Percentiles rank a stretch among this genome's conserved stretches.
phyloP scores from a whole-genome alignment of 2,329 filamentous ascomycete genomes.

The Harringtonia aguacate region DNA sequence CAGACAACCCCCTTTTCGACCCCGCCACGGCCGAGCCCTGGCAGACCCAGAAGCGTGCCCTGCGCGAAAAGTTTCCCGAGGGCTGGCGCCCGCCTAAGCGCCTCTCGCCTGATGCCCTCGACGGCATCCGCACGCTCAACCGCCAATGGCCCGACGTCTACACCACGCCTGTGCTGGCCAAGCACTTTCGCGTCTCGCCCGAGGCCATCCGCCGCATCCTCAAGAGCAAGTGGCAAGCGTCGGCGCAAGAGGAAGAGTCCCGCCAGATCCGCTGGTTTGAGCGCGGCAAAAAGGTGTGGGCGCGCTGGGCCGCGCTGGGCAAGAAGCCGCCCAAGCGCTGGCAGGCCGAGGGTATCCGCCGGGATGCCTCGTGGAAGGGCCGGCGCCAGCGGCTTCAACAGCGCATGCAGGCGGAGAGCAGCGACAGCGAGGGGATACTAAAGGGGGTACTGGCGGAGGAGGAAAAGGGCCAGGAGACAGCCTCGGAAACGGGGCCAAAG shows the following conservation, averaged over 20 bases:
- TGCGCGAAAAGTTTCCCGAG: slow-evolving; percentile 68
- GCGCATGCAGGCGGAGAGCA: background rate
- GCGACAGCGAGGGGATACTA: too few relatives aligned
- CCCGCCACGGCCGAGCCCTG: slow-evolving; percentile 34
- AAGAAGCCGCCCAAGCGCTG: slow-evolving; percentile 50
- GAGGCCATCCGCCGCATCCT: slow-evolving; percentile 84
- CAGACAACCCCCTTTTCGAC: too few relatives aligned
- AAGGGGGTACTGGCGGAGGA: background rate
- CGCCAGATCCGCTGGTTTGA: slow-evolving; percentile 52
- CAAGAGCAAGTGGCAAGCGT: slow-evolving; percentile 63
- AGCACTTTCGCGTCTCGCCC: slow-evolving; percentile 74
- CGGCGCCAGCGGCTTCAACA: slow-evolving; percentile 4
- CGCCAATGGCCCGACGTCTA: slow-evolving; percentile 66
- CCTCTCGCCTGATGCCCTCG: slow-evolving; percentile 81
- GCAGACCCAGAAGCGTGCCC: slow-evolving; percentile 63
- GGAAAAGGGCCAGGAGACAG: background rate
- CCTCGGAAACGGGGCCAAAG: too few relatives aligned
- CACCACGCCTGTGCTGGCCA: slow-evolving; percentile 60
- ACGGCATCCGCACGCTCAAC: slow-evolving; percentile 80
- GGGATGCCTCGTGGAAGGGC: slow-evolving; percentile 11
- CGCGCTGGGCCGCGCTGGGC: slow-evolving; percentile 47
- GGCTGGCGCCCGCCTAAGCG: slow-evolving; percentile 78
- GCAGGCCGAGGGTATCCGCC: slow-evolving; percentile 37
- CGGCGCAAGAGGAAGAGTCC: slow-evolving; percentile 41
- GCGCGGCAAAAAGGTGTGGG: slow-evolving; percentile 50